A percentile compares a stretch with the other conserved stretches of the same genome.
Conservation (phyloP, 306 rosid species). For the Mucuna pruriens region DNA sequence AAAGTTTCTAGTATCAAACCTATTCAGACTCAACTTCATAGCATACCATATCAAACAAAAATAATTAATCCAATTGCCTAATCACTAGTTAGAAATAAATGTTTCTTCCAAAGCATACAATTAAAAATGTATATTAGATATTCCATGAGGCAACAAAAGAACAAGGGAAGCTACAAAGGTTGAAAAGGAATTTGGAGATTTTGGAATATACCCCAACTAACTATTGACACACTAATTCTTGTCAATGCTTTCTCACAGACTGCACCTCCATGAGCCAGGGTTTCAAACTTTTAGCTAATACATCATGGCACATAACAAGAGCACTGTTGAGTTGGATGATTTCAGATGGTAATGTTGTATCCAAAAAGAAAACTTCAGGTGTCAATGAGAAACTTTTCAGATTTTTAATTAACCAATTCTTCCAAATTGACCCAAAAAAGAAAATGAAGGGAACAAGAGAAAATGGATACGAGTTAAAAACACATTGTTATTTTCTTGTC, state of each 20-base stretch:
- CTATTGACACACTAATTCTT: background rate
- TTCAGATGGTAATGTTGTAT: background rate
- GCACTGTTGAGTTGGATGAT: slow-evolving; percentile 1
- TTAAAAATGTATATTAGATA: background rate
- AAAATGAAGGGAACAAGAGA: background rate
- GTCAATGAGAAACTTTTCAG: background rate
- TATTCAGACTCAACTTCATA: background rate
- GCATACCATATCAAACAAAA: background rate
- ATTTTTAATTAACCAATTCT: background rate
- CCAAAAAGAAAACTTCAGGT: background rate
- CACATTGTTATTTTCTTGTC: background rate
- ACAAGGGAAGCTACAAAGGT: background rate
- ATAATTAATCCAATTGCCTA: background rate
- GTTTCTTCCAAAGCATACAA: background rate
- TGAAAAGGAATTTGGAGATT: background rate
- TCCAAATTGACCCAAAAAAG: background rate
- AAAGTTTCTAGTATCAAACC: background rate
- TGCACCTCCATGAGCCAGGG: background rate
- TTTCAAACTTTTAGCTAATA: background rate
- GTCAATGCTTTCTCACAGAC: background rate
- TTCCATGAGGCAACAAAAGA: background rate
- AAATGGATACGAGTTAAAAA: background rate
- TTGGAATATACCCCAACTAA: background rate
- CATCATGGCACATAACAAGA: slow-evolving; percentile 15
- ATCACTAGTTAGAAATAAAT: background rate